Conservation (phyloP, 177 flowering plant genomes). For the Tripterygium wilfordii region DNA sequence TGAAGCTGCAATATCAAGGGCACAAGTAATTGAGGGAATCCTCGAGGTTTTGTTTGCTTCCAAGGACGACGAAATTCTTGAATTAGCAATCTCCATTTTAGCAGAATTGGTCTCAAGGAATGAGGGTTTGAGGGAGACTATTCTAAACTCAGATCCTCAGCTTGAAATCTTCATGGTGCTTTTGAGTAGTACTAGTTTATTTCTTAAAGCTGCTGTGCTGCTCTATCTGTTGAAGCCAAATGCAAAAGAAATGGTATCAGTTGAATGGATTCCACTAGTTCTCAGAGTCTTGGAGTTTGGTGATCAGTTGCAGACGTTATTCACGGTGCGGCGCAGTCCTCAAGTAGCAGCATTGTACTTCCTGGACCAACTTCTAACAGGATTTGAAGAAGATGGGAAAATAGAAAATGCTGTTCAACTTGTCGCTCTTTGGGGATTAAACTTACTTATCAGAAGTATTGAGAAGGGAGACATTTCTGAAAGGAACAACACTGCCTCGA, state of each 20-base stretch:
- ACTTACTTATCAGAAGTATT: constrained; percentile 33
- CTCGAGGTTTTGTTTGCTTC: constrained; percentile 56
- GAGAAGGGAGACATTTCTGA: constrained; percentile 38
- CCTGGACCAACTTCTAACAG: constrained; percentile 49
- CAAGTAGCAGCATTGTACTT: constrained; percentile 59
- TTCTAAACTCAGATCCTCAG: constrained; percentile 57
- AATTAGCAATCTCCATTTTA: constrained; percentile 50
- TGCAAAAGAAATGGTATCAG: constrained; percentile 62
- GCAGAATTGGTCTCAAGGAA: constrained; percentile 46
- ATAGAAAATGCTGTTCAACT: constrained; percentile 50
- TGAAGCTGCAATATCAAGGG: constrained; percentile 38
- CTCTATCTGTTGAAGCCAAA: constrained; percentile 56
- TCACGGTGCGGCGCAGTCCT: constrained; percentile 45
- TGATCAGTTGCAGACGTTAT: constrained; percentile 48
- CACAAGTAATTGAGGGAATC: constrained; percentile 51
- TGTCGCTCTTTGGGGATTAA: constrained; percentile 53
- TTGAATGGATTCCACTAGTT: constrained; percentile 55
- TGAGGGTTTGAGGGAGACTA: constrained; percentile 29
- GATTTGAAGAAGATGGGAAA: constrained; percentile 52
- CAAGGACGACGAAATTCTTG: constrained; percentile 50
- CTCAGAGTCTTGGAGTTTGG: constrained; percentile 64
- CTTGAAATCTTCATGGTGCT: constrained; percentile 52
- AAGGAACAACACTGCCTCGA: constrained; percentile 30
- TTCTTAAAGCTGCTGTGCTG: constrained; percentile 55
- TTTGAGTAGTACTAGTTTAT: constrained; percentile 40